These are phyloP conservation scores for Colletotrichum shisoi DNA, from an alignment of 2,329 filamentous ascomycete genomes.

Conservation along the genomic window DNA sequence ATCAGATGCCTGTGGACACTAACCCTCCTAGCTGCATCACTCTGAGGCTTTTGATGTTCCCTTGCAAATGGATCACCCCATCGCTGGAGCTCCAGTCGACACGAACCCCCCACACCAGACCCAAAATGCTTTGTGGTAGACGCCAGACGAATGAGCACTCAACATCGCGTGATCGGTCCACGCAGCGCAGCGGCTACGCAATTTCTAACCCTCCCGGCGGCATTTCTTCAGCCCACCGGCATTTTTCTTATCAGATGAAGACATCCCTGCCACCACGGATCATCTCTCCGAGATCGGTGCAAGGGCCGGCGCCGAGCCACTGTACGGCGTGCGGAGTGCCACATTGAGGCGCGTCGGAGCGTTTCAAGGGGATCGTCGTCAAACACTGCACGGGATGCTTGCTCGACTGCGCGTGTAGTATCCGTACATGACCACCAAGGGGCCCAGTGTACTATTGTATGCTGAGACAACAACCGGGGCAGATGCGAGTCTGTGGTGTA, in stretches of 20 bases:
- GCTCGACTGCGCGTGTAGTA: slow-evolving; percentile 16
- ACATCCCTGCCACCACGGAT: slow-evolving; percentile 30
- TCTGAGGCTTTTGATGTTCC: slow-evolving; percentile 26
- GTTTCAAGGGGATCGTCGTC: slow-evolving; percentile 39
- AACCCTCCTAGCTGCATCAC: slow-evolving; percentile 13
- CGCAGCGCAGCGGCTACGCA: slow-evolving; percentile 20
- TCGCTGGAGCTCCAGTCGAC: slow-evolving; percentile 13
- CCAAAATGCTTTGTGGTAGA: slow-evolving; percentile 12
- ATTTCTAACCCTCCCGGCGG: slow-evolving; percentile 2
- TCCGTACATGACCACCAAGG: slow-evolving; percentile 12
- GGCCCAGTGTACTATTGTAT: slow-evolving; percentile 22
- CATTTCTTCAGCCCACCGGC: slow-evolving; percentile 27
- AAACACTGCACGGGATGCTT: slow-evolving; percentile 35
- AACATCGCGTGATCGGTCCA: slow-evolving; percentile 14
- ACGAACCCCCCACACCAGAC: slow-evolving; percentile 24
- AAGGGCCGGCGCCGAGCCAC: slow-evolving; percentile 16
- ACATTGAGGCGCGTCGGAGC: slow-evolving; percentile 31
- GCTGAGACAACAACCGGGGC: slow-evolving; percentile 33
- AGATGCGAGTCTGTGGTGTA: slow-evolving; percentile 16
- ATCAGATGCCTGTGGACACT: slow-evolving; percentile 9
- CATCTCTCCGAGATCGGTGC: slow-evolving; percentile 35
- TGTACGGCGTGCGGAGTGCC: neutral
- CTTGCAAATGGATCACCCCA: slow-evolving; percentile 20
- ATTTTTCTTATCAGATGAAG: slow-evolving; percentile 36
- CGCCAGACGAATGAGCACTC: neutral